Evolutionary conservation across 169 alveolate genomes (phyloP).

Genomic region (Plasmodium gallinaceum): DNA sequence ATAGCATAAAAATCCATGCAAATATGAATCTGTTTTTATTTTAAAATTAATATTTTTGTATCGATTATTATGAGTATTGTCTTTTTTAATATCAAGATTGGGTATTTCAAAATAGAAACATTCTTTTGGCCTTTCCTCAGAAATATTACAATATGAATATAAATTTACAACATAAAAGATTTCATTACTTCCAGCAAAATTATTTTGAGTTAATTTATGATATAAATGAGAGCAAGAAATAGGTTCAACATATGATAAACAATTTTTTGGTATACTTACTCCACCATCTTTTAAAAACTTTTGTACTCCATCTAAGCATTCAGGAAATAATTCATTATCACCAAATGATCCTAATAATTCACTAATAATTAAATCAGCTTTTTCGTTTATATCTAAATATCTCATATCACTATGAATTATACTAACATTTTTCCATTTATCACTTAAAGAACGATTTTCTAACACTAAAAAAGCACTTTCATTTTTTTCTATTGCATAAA

Average conservation of each 20-base stretch:
- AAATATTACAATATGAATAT: constrained; percentile 76
- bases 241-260: constrained; percentile 82
- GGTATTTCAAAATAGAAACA: constrained; percentile 38
- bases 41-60: constrained; percentile 77
- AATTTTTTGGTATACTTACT: constrained; percentile 82
- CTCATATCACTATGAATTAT: constrained; percentile 85
- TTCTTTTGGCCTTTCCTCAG: constrained; percentile 78
- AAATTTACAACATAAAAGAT: constrained; percentile 68
- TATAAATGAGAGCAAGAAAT: constrained; percentile 83
- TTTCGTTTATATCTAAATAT: constrained; percentile 61
- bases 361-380: constrained; percentile 83
- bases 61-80: constrained; percentile 79
- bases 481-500: constrained; percentile 85
- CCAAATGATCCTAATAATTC: constrained; percentile 87
- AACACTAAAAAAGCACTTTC: constrained; percentile 82
- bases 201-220: constrained; percentile 78
- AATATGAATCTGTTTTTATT: constrained; percentile 75
- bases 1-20: constrained; percentile 86
- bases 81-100: background rate
- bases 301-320: constrained; percentile 85
- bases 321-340: constrained; percentile 87
- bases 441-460: constrained; percentile 50
- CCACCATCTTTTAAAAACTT: constrained; percentile 73
- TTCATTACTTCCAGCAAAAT: constrained; percentile 74
- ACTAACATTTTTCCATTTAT: constrained; percentile 81